phyloP scores from a whole-genome alignment of 2,329 filamentous ascomycete species.

The Trichophyton simii region DNA sequence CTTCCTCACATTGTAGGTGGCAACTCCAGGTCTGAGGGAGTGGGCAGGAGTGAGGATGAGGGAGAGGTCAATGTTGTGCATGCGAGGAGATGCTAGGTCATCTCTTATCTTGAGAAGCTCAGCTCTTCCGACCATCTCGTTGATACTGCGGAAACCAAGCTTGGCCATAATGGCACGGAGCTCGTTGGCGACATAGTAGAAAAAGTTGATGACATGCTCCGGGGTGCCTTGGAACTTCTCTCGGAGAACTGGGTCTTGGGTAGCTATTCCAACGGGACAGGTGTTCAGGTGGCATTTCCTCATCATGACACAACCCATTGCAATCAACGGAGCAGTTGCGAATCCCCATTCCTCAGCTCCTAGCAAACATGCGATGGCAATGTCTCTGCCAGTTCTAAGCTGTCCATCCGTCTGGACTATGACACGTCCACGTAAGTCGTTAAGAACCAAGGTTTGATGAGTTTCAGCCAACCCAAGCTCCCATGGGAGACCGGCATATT shows the following conservation, averaged over 20 bases:
- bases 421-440: slow-evolving; percentile 88
- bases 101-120: slow-evolving; percentile 78
- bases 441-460: slow-evolving; percentile 88
- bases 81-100: slow-evolving; percentile 77
- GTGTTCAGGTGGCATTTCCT: slow-evolving; percentile 64
- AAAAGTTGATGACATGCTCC: slow-evolving; percentile 97
- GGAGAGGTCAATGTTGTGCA: slow-evolving; percentile 82
- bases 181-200: slow-evolving; percentile 95
- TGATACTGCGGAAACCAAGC: slow-evolving; percentile 86
- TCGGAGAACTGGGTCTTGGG: slow-evolving; percentile 83
- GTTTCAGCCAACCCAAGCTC: slow-evolving; percentile 93
- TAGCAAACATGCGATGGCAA: slow-evolving; percentile 85
- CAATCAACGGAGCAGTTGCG: slow-evolving; percentile 84
- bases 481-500: slow-evolving; percentile 94
- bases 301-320: slow-evolving; percentile 97
- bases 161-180: slow-evolving; percentile 93
- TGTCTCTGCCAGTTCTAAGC: slow-evolving; percentile 79
- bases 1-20: slow-evolving; percentile 95
- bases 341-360: slow-evolving; percentile 99
- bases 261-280: slow-evolving; percentile 86
- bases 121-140: slow-evolving; percentile 92
- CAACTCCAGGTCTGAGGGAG: slow-evolving; percentile 83
- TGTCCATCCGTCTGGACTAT: slow-evolving; percentile 95
- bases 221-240: slow-evolving; percentile 89
- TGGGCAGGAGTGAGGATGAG: slow-evolving; percentile 92